These are phyloP conservation scores for Sclerotinia subarctica DNA, from an alignment of 2,329 filamentous ascomycete species.

Conservation along the genomic window DNA sequence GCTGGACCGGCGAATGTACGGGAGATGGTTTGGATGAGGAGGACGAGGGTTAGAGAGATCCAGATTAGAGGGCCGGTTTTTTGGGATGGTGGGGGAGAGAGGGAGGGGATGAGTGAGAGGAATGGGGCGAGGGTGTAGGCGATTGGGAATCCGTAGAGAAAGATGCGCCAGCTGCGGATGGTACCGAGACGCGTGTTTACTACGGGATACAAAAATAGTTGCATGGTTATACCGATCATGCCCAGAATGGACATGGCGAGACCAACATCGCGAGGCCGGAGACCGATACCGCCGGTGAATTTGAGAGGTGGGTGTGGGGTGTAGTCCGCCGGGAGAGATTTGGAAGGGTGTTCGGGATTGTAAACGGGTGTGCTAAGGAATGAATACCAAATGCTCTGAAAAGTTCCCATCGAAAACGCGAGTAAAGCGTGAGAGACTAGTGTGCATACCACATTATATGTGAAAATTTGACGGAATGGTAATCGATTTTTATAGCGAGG, in stretches of 20 bases:
- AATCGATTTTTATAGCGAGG: conserved; percentile 40
- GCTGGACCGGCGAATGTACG: conserved; percentile 53
- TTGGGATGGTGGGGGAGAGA: conserved; percentile 31
- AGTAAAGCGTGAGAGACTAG: conserved; percentile 53
- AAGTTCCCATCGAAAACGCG: conserved; percentile 58
- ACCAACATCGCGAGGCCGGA: conserved; percentile 69
- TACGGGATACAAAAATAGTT: conserved; percentile 67
- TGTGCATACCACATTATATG: conserved; percentile 45
- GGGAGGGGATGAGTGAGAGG: conserved; percentile 61
- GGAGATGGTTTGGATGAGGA: conserved; percentile 67
- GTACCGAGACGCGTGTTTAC: conserved; percentile 66
- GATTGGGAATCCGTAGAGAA: conserved; percentile 66
- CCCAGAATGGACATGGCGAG: conserved; percentile 75
- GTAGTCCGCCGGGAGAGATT: conserved; percentile 48
- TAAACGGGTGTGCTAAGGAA: conserved; percentile 58
- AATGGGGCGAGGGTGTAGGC: conserved; percentile 69
- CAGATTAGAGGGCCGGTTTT: conserved; percentile 36
- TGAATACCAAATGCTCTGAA: conserved; percentile 59
- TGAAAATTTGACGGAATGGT: conserved; percentile 46
- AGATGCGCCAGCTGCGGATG: conserved; percentile 64
- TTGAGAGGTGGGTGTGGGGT: conserved; percentile 38
- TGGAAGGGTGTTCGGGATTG: conserved; percentile 32
- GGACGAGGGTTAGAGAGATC: conserved; percentile 32
- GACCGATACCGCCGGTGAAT: conserved; percentile 69
- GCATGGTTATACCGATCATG: conserved; percentile 69